Evolutionary conservation across 148 eudicot genomes (phyloP), one percentile per base, ranked within the genome.

Genomic region (Beta vulgaris): DNA sequence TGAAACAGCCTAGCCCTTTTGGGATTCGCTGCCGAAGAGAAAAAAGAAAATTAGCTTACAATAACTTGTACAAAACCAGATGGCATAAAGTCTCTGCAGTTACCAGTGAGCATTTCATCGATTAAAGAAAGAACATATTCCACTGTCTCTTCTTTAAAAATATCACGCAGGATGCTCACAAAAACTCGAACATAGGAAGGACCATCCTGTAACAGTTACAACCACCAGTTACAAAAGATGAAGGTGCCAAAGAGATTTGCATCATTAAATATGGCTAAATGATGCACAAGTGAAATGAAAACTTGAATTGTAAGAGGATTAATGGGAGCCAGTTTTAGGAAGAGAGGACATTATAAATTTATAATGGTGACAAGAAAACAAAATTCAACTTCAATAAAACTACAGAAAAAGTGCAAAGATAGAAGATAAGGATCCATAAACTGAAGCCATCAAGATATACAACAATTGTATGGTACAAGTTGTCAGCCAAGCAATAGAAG

Each of bases 61-160:
- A 68, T 37, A 55, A 43, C 14, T 13, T 51, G 51, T 28, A 29
- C 46, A 68, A 76, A 72, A 31, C 9, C 57, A 68, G 55, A 32
- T 59, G 36, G 11, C 67, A 59, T 73, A 14, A 49, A 18, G 40
- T 29, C 19, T 23, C 72, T 49, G 42, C 60, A 58, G 32, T 81
- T 85, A 94, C 98, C 98, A 68, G 93, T 75, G 39, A 94, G 91
- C 91, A 94, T 88, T 80, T 91, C 97, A 84, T 94, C 98, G 72
- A 92, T 82, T 51, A 94, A 84, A 78, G 97, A 89, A 66, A 94
- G 90, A 72, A 90, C 92, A 88, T 94, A 94, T 86, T 94, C 97
- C 71, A 94, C 96, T 0, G 98, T 94, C 74, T 94, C 98, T 85
- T 94, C 98, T 83, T 94, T 94, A 85, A 80, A 83, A 78, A 94